Base-by-base conservation (phyloP, 2,329 filamentous ascomycete species). In the Acephala macrosclerotiorum region DNA sequence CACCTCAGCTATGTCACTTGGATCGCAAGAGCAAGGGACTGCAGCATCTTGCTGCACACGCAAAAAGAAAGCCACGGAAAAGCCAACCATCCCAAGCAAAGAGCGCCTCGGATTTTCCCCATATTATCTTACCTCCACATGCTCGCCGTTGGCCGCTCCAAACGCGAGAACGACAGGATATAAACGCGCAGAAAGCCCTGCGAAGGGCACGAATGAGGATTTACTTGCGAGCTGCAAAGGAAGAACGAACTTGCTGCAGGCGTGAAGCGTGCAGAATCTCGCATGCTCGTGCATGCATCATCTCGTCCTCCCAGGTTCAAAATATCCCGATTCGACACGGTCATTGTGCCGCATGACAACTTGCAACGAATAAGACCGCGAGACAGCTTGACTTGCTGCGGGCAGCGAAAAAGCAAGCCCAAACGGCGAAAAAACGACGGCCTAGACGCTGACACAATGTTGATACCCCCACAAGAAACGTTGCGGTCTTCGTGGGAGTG, bases 231-330 rank as follows among this genome's bases (percentile, higher is more conserved):
- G n/a, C 12, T 29, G 49, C 49, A 29, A n/a, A 4, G 12, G 25
- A 53, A 33, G 49, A 53, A 53, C 25, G 26, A 53, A 16, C n/a
- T 49, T 53, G 25, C 49, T 29, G 49, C 49, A 51, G 25, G 7
- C 20, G 47, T 51, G 47, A 51, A 29, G 47, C 47, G 12, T 51
- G 47, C 47, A 53, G 49, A 26, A 53, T 53, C 49, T 53, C 26
- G 49, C 49, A 53, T 53, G 11, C 25, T 53, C 25, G 25, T 53
- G 49, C 49, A 53, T 53, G 49, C 49, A 53, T 53, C 49, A 53
- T 53, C 12, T 53, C 14, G 22, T 33, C 25, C 25, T 53, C 14
- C 49, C 45, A 49, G 45, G 20, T 25, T 53, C 47, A 33, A 53
- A 53, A 53, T 53, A 53, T 2, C 26, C 49, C 49, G 49, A 53